phyloP scores from a whole-genome alignment of 2,329 filamentous ascomycete species.

The Aspergillus bombycis region DNA sequence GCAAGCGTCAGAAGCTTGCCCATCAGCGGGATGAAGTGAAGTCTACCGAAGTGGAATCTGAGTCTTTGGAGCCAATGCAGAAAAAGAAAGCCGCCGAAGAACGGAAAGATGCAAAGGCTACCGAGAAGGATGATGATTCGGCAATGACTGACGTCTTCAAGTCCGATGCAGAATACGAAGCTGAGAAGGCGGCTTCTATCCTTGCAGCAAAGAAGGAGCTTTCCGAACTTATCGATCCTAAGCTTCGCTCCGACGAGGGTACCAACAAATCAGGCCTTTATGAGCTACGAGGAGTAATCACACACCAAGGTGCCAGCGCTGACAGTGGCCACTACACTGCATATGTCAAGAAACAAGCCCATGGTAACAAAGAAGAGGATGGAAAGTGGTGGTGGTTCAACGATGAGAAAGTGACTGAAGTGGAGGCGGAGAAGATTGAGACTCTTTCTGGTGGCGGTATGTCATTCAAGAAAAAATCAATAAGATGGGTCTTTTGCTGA shows the following conservation, averaged over 20 bases:
- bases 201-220: constrained; percentile 86
- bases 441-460: constrained; percentile 82
- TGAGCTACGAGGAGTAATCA: constrained; percentile 90
- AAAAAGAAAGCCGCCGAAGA: constrained; percentile 55
- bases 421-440: constrained; percentile 87
- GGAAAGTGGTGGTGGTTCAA: constrained; percentile 99
- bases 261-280: constrained; percentile 94
- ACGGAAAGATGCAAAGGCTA: constrained; percentile 54
- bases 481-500: constrained; percentile 20
- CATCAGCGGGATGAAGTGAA: constrained; percentile 59
- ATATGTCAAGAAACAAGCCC: constrained; percentile 91
- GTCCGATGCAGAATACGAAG: constrained; percentile 90
- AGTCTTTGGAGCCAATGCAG: constrained; percentile 46
- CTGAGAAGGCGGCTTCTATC: constrained; percentile 76
- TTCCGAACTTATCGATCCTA: constrained; percentile 72
- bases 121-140: constrained; percentile 67
- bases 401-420: constrained; percentile 94
- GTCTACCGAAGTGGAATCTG: constrained; percentile 40
- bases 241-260: constrained; percentile 74
- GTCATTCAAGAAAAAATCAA: constrained; percentile 26
- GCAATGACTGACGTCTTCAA: constrained; percentile 79
- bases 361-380: constrained; percentile 75
- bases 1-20: constrained; percentile 84
- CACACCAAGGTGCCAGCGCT: constrained; percentile 93
- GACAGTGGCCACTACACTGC: constrained; percentile 98